These are phyloP conservation scores for Coemansia brasiliensis DNA, from an alignment of 192 early-diverging fungal species.

Conservation along the genomic window DNA sequence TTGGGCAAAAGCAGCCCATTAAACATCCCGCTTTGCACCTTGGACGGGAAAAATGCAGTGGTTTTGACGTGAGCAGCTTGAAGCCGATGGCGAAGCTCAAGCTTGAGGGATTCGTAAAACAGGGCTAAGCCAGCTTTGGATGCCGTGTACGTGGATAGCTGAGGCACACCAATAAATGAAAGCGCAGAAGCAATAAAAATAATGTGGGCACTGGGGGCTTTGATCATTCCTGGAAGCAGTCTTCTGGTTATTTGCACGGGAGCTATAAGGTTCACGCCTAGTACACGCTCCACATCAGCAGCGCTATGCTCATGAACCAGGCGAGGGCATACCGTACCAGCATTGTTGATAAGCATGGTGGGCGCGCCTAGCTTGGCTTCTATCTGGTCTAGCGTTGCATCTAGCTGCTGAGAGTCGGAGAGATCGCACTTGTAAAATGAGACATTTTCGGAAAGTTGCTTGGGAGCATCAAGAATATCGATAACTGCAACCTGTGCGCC, in stretches of 20 bases:
- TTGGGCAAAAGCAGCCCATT: constrained; percentile 58
- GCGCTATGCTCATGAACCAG: constrained; percentile 60
- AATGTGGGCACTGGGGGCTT: constrained; percentile 69
- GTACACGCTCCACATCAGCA: constrained; percentile 60
- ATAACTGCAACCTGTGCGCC: constrained; percentile 30
- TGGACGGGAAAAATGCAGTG: constrained; percentile 67
- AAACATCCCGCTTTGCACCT: constrained; percentile 76
- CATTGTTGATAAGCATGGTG: constrained; percentile 83
- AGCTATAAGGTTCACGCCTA: constrained; percentile 70
- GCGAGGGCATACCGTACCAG: constrained; percentile 67
- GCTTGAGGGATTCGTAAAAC: constrained; percentile 75
- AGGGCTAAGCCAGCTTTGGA: constrained; percentile 71
- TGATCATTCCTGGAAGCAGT: constrained; percentile 72
- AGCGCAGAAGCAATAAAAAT: constrained; percentile 53
- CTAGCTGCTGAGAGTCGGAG: constrained; percentile 15
- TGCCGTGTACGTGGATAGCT: constrained; percentile 72
- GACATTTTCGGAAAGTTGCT: constrained; percentile 1
- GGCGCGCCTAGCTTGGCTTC: constrained; percentile 60
- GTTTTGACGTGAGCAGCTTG: constrained; percentile 59
- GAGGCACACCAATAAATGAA: constrained; percentile 51
- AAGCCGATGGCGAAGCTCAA: constrained; percentile 65
- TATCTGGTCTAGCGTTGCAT: constrained; percentile 14
- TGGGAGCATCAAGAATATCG: constrained; percentile 27
- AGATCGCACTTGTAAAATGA: constrained; percentile 42
- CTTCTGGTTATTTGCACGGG: constrained; percentile 67